Conservation (phyloP, 345 rosid genomes). For the Sonneratia caseolaris region DNA sequence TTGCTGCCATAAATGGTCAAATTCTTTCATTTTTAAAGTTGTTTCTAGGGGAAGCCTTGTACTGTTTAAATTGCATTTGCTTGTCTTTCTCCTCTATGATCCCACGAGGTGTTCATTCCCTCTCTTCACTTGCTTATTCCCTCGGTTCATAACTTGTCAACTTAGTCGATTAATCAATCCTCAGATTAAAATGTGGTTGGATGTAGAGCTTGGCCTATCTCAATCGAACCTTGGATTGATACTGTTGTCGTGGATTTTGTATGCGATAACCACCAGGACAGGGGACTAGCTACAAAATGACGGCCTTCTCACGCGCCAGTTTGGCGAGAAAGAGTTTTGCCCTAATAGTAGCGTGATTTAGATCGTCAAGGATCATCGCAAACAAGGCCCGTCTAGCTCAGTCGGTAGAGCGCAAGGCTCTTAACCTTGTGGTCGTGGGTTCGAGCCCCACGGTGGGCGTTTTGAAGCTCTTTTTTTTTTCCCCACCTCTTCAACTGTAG, state of each 20-base stretch:
- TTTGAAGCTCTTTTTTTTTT: too few species aligned
- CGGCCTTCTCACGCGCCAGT: too few species aligned
- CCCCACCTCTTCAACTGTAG: too few species aligned
- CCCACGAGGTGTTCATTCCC: not conserved
- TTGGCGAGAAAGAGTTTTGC: too few species aligned
- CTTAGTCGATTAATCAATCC: too few species aligned
- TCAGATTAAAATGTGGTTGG: too few species aligned
- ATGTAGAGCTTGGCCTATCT: too few species aligned
- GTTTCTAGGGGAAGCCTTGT: not conserved
- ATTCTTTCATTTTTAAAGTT: slow-evolving; percentile 25
- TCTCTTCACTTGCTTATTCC: not conserved
- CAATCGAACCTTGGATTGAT: too few species aligned
- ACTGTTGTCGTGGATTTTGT: too few species aligned
- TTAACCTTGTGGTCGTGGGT: slow-evolving; percentile 38
- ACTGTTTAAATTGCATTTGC: not conserved
- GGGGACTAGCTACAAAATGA: too few species aligned
- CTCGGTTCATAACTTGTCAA: not conserved
- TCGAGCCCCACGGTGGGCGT: slow-evolving; percentile 13
- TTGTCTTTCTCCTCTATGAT: not conserved
- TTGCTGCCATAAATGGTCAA: slow-evolving; percentile 16
- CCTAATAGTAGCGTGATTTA: too few species aligned
- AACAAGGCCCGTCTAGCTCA: slow-evolving; percentile 33
- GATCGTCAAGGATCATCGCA: not conserved
- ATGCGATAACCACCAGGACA: too few species aligned
- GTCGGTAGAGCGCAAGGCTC: slow-evolving; percentile 38